phyloP scores from a whole-genome alignment of 2,329 filamentous ascomycete species.

The Cercospora sesami region DNA sequence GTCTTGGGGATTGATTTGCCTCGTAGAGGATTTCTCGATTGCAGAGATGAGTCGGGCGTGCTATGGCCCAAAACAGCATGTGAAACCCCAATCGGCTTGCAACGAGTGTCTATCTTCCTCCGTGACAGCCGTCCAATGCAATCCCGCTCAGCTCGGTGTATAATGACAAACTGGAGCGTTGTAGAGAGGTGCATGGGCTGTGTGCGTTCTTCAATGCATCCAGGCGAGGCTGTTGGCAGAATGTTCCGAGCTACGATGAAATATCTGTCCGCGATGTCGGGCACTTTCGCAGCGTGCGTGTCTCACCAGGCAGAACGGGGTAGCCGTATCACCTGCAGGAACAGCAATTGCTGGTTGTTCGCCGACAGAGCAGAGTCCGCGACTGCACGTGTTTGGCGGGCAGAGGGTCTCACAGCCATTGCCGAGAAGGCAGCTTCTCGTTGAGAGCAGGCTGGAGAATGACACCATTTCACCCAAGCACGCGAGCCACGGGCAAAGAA shows the following conservation, averaged over 20 bases:
- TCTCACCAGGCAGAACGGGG: constrained; percentile 3
- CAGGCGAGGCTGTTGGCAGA: background rate
- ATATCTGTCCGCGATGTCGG: background rate
- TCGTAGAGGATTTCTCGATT: background rate
- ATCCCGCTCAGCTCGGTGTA: background rate
- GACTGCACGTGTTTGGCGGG: background rate
- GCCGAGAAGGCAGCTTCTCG: background rate
- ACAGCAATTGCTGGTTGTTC: background rate
- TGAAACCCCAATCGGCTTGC: background rate
- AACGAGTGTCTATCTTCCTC: background rate
- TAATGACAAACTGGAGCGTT: background rate
- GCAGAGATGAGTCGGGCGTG: constrained; percentile 1
- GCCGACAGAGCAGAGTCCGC: background rate
- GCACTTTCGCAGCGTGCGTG: background rate
- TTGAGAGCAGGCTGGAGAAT: background rate
- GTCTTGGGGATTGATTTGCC: constrained; percentile 6
- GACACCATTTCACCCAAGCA: constrained; percentile 9
- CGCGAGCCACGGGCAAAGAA: constrained; percentile 3
- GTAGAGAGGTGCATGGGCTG: background rate
- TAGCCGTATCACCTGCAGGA: background rate
- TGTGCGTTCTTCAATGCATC: background rate
- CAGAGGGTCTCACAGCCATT: background rate
- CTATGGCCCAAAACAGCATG: constrained; percentile 11
- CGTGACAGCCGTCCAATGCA: background rate
- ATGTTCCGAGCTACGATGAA: background rate